Evolutionary conservation across 441 rosid genomes (phyloP).

Genomic region (Arabidopsis hybrid): DNA sequence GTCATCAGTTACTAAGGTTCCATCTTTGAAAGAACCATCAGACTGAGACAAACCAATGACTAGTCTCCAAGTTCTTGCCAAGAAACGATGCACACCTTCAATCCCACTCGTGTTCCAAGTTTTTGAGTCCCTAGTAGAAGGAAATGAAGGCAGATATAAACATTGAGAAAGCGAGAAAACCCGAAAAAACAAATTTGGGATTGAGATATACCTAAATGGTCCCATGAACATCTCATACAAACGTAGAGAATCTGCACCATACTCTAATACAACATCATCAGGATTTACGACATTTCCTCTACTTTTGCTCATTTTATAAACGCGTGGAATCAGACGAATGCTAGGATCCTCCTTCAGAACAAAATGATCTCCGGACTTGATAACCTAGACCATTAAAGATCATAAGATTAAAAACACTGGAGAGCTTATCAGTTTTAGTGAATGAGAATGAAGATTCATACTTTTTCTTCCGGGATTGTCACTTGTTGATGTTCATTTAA

Average conservation of each 20-base stretch:
- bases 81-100: constrained; percentile 93
- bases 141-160: constrained; percentile 12
- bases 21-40: constrained; percentile 66
- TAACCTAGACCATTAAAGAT: constrained; percentile 53
- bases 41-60: constrained; percentile 74
- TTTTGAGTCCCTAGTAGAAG: constrained; percentile 82
- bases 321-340: constrained; percentile 72
- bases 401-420: constrained; percentile 4
- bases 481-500: constrained; percentile 64
- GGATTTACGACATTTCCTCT: constrained; percentile 99
- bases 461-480: constrained; percentile 72
- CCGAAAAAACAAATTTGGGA: not conserved
- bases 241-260: constrained; percentile 96
- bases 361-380: constrained; percentile 79
- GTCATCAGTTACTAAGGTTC: constrained; percentile 65
- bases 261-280: constrained; percentile 85
- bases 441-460: constrained; percentile 47
- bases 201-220: constrained; percentile 74
- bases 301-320: constrained; percentile 98
- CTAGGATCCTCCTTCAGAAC: constrained; percentile 70
- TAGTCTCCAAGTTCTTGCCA: constrained; percentile 94
- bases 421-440: constrained; percentile 18
- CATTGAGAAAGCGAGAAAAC: not conserved
- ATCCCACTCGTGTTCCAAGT: constrained; percentile 97
- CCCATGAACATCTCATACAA: constrained; percentile 99